Conservation (phyloP, 1,139 yeast species). For the Taiozyma onychis region DNA sequence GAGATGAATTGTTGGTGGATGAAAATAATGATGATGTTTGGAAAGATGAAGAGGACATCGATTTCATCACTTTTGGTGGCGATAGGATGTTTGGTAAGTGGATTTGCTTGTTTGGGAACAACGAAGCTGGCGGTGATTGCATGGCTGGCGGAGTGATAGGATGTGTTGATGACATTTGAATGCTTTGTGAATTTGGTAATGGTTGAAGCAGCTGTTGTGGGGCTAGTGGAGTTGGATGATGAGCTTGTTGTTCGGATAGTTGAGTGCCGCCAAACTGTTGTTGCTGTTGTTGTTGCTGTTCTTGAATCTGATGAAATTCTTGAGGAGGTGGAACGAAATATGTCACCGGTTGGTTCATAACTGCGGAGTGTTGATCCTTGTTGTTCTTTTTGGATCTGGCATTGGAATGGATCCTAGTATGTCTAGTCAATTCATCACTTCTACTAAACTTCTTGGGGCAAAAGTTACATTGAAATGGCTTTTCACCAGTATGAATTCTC, state of each 20-base stretch:
- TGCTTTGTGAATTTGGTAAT: conserved; percentile 1
- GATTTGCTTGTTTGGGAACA: conserved; percentile 16
- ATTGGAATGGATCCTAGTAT: conserved; percentile 57
- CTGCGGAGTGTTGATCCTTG: conserved; percentile 24
- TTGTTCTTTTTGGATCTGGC: conserved; percentile 48
- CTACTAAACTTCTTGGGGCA: conserved; percentile 64
- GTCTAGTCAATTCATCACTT: conserved; percentile 66
- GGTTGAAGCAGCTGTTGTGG: conserved; percentile 6
- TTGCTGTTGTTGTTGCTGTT: neutral
- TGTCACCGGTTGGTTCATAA: conserved; percentile 20
- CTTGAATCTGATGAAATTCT: neutral
- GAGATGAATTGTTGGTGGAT: conserved; percentile 18
- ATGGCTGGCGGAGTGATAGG: conserved; percentile 3
- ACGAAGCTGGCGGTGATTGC: conserved; percentile 9
- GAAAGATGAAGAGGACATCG: conserved; percentile 20
- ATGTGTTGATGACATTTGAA: conserved; percentile 1
- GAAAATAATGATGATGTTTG: conserved; percentile 21
- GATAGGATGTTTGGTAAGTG: conserved; percentile 22
- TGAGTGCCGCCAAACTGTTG: neutral
- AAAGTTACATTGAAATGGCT: conserved; percentile 67
- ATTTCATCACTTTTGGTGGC: conserved; percentile 24
- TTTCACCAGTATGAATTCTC: conserved; percentile 66
- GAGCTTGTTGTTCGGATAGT: neutral
- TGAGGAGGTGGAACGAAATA: conserved; percentile 20
- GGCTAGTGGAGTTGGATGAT: conserved; percentile 2